A percentile compares a stretch with the other conserved stretches of the same genome.
These are phyloP conservation scores for Euphorbia pulcherrima DNA, from an alignment of 345 rosid genomes.

Conservation along the genomic window DNA sequence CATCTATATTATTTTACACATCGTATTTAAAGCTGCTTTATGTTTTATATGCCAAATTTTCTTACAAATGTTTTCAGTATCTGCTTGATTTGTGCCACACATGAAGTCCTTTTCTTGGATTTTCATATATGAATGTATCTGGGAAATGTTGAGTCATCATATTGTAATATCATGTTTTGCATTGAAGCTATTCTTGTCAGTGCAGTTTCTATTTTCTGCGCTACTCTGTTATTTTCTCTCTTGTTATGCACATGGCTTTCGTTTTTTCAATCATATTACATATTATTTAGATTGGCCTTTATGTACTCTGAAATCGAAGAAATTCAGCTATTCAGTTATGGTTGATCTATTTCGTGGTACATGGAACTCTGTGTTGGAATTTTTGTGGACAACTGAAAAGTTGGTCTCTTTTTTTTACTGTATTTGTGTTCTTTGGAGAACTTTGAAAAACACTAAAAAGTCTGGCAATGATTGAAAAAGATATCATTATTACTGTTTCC, in stretches of 20 bases:
- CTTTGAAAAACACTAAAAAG: neutral
- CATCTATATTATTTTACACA: conserved; percentile 2
- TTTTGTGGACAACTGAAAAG: neutral
- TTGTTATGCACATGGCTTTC: neutral
- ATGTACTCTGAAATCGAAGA: neutral
- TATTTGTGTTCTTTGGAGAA: neutral
- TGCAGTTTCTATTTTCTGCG: neutral
- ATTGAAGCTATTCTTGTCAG: neutral
- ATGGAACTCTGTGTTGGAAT: no score
- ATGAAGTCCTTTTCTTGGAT: neutral
- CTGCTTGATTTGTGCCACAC: neutral
- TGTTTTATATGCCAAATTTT: neutral
- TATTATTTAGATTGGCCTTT: neutral
- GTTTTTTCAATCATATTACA: neutral
- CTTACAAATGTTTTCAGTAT: neutral
- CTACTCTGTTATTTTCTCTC: neutral
- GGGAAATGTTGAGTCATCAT: conserved; percentile 5
- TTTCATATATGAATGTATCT: neutral
- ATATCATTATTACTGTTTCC: neutral
- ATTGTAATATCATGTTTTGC: neutral
- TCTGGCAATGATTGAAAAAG: neutral
- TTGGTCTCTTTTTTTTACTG: neutral
- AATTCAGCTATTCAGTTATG: no score
- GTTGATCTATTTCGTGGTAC: neutral
- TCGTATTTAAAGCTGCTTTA: neutral